phyloP scores from a whole-genome alignment of 2,329 filamentous ascomycete genomes.

The Xylaria multiplex region DNA sequence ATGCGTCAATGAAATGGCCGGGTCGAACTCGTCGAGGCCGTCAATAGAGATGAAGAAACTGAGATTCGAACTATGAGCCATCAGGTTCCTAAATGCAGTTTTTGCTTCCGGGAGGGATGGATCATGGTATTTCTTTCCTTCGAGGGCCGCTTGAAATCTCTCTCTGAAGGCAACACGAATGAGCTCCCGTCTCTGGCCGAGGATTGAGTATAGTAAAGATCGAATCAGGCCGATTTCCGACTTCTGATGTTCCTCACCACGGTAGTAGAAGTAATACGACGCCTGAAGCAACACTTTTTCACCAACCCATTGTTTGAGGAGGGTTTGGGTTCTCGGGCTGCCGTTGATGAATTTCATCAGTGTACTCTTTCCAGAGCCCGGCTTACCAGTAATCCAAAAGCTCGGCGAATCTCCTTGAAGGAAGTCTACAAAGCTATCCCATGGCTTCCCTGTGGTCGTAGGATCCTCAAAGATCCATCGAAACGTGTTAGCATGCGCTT shows the following conservation, averaged over 20 bases:
- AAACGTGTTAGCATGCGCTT: slow-evolving; percentile 35
- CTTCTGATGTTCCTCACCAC: slow-evolving; percentile 37
- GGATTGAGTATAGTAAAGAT: slow-evolving; percentile 37
- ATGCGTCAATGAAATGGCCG: slow-evolving; percentile 32
- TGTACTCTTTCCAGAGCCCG: slow-evolving; percentile 43
- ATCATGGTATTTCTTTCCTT: slow-evolving; percentile 1
- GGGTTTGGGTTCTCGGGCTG: slow-evolving; percentile 28
- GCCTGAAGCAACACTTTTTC: slow-evolving; percentile 26
- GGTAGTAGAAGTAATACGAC: slow-evolving; percentile 41
- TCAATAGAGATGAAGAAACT: slow-evolving; percentile 41
- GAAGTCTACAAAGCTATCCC: slow-evolving; percentile 38
- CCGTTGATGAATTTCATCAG: slow-evolving; percentile 41
- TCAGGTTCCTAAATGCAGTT: slow-evolving; percentile 28
- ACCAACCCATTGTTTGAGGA: slow-evolving; percentile 37
- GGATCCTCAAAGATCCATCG: slow-evolving; percentile 40
- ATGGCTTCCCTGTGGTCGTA: slow-evolving; percentile 15
- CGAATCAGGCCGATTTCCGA: slow-evolving; percentile 38
- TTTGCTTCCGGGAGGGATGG: slow-evolving; percentile 33
- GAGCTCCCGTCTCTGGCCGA: slow-evolving; percentile 30
- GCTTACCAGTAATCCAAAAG: slow-evolving; percentile 45
- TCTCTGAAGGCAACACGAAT: slow-evolving; percentile 34
- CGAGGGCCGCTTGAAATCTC: slow-evolving; percentile 19
- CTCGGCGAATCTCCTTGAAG: slow-evolving; percentile 26
- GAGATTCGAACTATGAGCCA: slow-evolving; percentile 18
- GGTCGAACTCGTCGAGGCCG: slow-evolving; percentile 44